Percentiles rank a stretch among this genome's conserved stretches.
Evolutionary conservation across 306 rosid genomes (phyloP).

Genomic region (Senna tora): DNA sequence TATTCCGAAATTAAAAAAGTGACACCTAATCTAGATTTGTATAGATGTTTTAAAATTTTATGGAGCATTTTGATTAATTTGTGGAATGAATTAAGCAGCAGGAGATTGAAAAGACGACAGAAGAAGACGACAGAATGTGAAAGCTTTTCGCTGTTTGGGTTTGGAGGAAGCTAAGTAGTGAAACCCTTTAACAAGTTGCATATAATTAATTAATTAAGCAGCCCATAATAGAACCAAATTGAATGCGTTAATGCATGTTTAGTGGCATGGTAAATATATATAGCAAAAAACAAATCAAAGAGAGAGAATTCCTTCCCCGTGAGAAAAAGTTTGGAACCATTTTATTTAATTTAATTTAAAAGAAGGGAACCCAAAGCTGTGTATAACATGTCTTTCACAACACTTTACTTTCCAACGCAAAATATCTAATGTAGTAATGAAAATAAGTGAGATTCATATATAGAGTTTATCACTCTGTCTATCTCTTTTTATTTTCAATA

Average conservation of each 20-base stretch:
- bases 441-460: too few relatives aligned
- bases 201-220: too few relatives aligned
- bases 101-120: conserved; percentile 14
- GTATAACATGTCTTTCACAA: conserved; percentile 45
- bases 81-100: not conserved
- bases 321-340: conserved; percentile 55
- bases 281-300: conserved; percentile 14
- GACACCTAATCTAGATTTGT: conserved; percentile 8
- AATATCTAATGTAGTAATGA: too few relatives aligned
- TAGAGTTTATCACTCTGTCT: too few relatives aligned
- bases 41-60: not conserved
- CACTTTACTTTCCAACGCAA: too few relatives aligned
- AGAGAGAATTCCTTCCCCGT: conserved; percentile 48
- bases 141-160: conserved; percentile 15
- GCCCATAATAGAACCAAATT: conserved; percentile 16
- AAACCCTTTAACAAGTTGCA: conserved; percentile 25
- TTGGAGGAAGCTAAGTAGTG: conserved; percentile 18
- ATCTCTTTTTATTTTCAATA: too few relatives aligned
- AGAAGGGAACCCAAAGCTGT: conserved; percentile 39
- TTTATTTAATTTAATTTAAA: conserved; percentile 22
- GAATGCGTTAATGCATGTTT: conserved; percentile 18
- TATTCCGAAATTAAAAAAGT: not conserved
- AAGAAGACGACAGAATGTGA: conserved; percentile 23
- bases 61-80: not conserved
- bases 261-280: not conserved